Percentiles rank a stretch among this genome's conserved stretches.
These are phyloP conservation scores for Aspergillus novofumigatus DNA, from an alignment of 2,329 filamentous ascomycete genomes.

Conservation along the genomic window DNA sequence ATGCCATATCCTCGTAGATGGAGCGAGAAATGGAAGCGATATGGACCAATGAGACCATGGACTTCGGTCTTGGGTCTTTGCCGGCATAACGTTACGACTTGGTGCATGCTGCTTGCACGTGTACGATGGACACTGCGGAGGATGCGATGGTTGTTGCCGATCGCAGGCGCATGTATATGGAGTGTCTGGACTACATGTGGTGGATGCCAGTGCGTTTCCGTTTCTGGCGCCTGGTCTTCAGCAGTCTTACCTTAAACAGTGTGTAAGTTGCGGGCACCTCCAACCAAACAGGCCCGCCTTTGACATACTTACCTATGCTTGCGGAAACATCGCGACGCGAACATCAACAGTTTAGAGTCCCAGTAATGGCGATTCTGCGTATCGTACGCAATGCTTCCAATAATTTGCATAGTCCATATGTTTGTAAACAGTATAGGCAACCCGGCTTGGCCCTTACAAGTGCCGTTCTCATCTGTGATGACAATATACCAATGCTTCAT, in stretches of 20 bases:
- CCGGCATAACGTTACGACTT: slow-evolving; percentile 22
- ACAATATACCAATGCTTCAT: background rate
- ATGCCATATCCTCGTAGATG: background rate
- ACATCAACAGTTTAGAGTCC: background rate
- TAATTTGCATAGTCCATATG: background rate
- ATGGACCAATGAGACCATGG: too few species aligned
- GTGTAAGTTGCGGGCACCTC: slow-evolving; percentile 21
- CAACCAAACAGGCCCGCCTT: too few species aligned
- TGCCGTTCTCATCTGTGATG: background rate
- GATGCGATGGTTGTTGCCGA: slow-evolving; percentile 33
- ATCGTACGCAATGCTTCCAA: background rate
- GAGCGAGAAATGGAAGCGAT: background rate
- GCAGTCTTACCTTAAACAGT: slow-evolving; percentile 22
- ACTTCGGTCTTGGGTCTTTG: background rate
- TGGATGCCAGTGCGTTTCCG: slow-evolving; percentile 33
- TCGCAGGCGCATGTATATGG: slow-evolving; percentile 25
- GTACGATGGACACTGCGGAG: slow-evolving; percentile 33
- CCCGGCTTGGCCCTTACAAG: background rate
- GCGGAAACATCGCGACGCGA: slow-evolving; percentile 31
- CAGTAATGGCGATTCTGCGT: background rate
- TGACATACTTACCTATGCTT: slow-evolving; percentile 23
- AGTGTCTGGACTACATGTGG: slow-evolving; percentile 29
- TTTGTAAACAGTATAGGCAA: too few species aligned
- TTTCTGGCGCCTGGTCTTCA: slow-evolving; percentile 38
- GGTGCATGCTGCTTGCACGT: slow-evolving; percentile 34